Evolutionary conservation across 139 green algal species (phyloP).

Genomic region (Volvox reticuliferus): DNA sequence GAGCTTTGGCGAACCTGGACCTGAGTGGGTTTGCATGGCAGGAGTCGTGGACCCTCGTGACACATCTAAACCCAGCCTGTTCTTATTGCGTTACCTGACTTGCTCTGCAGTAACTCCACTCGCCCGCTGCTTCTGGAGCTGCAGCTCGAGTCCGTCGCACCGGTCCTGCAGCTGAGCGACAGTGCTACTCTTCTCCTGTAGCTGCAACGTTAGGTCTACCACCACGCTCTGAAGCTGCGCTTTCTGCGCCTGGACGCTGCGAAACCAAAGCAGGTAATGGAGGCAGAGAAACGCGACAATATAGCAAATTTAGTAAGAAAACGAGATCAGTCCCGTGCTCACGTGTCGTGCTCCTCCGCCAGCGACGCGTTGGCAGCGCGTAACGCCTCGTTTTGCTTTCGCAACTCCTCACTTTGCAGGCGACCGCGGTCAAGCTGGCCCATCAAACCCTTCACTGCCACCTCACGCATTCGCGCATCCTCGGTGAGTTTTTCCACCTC

Average conservation of each 20-base stretch:
- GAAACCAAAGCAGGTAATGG: background rate
- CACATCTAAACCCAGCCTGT: no score
- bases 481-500: background rate
- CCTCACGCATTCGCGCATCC: background rate
- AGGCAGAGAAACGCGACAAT: background rate
- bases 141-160: background rate
- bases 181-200: background rate
- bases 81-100: conserved; percentile 6
- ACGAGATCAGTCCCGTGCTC: background rate
- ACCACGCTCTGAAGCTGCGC: background rate
- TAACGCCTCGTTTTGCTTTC: background rate
- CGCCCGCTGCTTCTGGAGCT: background rate
- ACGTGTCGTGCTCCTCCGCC: background rate
- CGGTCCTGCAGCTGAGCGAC: background rate
- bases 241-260: background rate
- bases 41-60: no score
- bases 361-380: background rate
- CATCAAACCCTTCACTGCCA: background rate
- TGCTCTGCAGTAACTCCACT: background rate
- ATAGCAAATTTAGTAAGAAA: no score
- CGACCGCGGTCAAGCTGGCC: background rate
- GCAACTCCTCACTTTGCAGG: background rate
- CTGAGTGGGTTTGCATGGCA: no score
- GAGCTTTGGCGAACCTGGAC: no score
- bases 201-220: background rate